phyloP scores from a whole-genome alignment of 192 early-diverging fungal genomes.

The Neocallimastix lanati region DNA sequence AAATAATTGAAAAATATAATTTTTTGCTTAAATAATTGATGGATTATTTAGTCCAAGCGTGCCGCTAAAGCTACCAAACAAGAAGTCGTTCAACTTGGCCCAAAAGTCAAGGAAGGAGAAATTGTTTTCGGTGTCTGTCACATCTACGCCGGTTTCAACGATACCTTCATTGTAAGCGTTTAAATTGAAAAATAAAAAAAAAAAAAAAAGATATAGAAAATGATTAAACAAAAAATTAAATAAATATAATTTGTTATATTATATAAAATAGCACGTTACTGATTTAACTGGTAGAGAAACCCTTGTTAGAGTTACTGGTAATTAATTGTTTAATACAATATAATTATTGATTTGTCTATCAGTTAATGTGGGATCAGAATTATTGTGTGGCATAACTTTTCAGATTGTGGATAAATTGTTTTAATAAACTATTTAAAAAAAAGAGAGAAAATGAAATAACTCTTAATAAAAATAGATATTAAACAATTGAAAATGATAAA shows the following conservation, averaged over 20 bases:
- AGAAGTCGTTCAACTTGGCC: constrained; percentile 87
- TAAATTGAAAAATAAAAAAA: neutral
- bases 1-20: too few relatives aligned
- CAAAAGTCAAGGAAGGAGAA: constrained; percentile 93
- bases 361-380: neutral
- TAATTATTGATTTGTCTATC: neutral
- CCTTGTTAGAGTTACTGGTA: constrained; percentile 94
- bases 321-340: constrained; percentile 10
- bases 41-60: neutral
- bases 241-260: neutral
- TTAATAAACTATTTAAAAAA: neutral
- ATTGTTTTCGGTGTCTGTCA: constrained; percentile 98
- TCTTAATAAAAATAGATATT: neutral
- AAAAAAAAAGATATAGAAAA: too few relatives aligned
- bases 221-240: neutral
- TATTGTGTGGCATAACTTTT: neutral
- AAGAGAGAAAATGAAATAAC: too few relatives aligned
- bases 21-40: too few relatives aligned
- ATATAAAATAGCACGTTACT: constrained; percentile 58
- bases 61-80: constrained; percentile 31
- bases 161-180: constrained; percentile 73
- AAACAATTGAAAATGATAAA: neutral
- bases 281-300: constrained; percentile 99
- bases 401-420: neutral
- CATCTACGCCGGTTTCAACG: constrained; percentile 99